phyloP scores from a whole-genome alignment of 164 flowering plant genomes.

The Stephania japonica region DNA sequence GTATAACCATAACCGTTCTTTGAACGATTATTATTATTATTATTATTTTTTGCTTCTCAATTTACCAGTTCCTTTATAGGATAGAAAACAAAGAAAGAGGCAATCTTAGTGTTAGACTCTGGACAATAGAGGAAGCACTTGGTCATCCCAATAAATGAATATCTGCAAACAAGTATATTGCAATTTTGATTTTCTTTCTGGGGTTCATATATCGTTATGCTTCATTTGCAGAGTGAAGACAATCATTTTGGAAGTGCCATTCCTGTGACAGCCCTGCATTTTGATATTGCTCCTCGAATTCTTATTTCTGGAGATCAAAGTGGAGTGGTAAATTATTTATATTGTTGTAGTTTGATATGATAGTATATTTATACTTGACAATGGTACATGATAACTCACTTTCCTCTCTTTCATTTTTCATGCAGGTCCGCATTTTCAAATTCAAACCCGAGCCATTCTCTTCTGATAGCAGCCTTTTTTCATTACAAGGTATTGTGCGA shows the following conservation, averaged over 20 bases:
- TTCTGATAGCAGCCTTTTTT: conserved; percentile 41
- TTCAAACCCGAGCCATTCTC: conserved; percentile 60
- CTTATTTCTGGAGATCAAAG: conserved; percentile 86
- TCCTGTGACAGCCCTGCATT: conserved; percentile 65
- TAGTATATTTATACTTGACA: not conserved
- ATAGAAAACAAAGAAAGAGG: not conserved
- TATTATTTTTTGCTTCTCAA: not conserved
- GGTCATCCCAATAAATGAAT: not conserved
- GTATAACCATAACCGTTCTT: no score
- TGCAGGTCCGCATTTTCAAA: conserved; percentile 69
- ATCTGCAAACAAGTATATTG: not conserved
- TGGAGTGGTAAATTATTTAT: conserved; percentile 53
- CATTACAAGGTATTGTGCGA: conserved; percentile 44
- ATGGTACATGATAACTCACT: not conserved
- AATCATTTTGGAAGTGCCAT: conserved; percentile 50
- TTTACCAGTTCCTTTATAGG: not conserved
- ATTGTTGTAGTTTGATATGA: not conserved
- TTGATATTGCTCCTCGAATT: conserved; percentile 39
- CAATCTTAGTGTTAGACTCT: not conserved
- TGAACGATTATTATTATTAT: not conserved
- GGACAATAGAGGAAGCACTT: no score
- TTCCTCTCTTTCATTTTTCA: not conserved
- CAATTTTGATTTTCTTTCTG: not conserved
- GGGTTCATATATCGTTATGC: not conserved
- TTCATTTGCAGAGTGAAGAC: conserved; percentile 55